A percentile compares a stretch with the other conserved stretches of the same genome.
These are phyloP conservation scores for Carex arenaria DNA, from an alignment of 202 grass and related monocot species.

Conservation along the genomic window DNA sequence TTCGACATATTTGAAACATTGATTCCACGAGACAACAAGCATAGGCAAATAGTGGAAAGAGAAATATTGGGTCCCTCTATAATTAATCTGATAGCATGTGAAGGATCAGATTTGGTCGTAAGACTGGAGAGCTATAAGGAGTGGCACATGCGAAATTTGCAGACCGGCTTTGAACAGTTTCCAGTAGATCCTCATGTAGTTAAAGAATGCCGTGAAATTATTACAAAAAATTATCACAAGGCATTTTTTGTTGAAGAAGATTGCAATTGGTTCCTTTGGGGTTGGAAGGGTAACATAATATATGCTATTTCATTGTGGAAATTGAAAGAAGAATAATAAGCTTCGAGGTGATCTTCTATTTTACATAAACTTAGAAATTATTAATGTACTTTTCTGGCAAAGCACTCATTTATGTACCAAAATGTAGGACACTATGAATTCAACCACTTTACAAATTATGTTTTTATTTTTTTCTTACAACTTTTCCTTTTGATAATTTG, in stretches of 20 bases:
- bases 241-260: conserved; percentile 35
- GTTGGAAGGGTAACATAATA: conserved; percentile 55
- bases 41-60: conserved; percentile 40
- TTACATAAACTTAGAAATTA: too few relatives aligned
- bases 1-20: conserved; percentile 49
- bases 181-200: conserved; percentile 25
- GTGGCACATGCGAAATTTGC: conserved; percentile 44
- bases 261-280: conserved; percentile 43
- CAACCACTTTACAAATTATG: too few relatives aligned
- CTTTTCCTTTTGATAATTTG: too few relatives aligned
- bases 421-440: neutral
- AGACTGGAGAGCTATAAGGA: conserved; percentile 50
- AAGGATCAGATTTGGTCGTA: conserved; percentile 48
- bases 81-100: conserved; percentile 55
- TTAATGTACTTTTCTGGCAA: neutral
- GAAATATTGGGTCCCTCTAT: conserved; percentile 9
- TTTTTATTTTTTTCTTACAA: too few relatives aligned
- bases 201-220: conserved; percentile 20
- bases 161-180: conserved; percentile 43
- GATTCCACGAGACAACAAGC: conserved; percentile 29
- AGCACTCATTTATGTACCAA: too few relatives aligned
- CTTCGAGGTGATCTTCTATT: too few relatives aligned
- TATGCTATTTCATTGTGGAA: conserved; percentile 55
- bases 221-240: conserved; percentile 28
- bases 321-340: neutral